Evolutionary conservation across 2,329 filamentous ascomycete species (phyloP).

Genomic region (Apiospora kogelbergensis): DNA sequence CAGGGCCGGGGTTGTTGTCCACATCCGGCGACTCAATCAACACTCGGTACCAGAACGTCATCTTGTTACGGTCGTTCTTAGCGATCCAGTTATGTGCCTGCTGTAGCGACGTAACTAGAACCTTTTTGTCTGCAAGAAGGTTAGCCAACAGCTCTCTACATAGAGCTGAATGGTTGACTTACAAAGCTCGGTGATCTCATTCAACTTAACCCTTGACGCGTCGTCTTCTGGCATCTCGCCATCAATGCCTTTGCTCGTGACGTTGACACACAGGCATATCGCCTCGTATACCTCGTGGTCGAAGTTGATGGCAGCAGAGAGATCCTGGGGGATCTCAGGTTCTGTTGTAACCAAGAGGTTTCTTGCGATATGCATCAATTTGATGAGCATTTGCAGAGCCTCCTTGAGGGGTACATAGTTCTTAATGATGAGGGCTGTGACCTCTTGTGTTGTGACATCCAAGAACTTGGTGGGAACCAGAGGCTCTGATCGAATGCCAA

Average conservation of each 20-base stretch:
- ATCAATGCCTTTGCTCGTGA: slow-evolving; percentile 67
- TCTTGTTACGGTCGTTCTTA: slow-evolving; percentile 68
- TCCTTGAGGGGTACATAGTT: slow-evolving; percentile 62
- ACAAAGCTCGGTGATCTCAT: slow-evolving; percentile 66
- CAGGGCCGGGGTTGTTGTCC: slow-evolving; percentile 48
- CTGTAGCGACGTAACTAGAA: slow-evolving; percentile 64
- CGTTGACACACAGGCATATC: slow-evolving; percentile 65
- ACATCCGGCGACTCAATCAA: slow-evolving; percentile 52
- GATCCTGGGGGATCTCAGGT: slow-evolving; percentile 64
- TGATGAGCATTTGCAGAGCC: slow-evolving; percentile 63
- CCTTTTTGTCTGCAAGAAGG: slow-evolving; percentile 55
- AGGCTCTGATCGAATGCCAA: slow-evolving; percentile 54
- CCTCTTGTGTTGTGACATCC: slow-evolving; percentile 60
- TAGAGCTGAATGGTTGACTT: slow-evolving; percentile 26
- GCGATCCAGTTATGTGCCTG: slow-evolving; percentile 70
- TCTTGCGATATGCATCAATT: slow-evolving; percentile 65
- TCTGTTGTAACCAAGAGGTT: slow-evolving; percentile 65
- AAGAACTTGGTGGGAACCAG: slow-evolving; percentile 51
- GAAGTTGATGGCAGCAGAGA: slow-evolving; percentile 63
- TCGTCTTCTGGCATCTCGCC: slow-evolving; percentile 61
- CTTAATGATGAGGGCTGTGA: slow-evolving; percentile 61
- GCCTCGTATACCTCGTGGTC: slow-evolving; percentile 67
- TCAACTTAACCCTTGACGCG: slow-evolving; percentile 53
- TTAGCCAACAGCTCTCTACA: slow-evolving; percentile 17
- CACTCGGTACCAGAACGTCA: slow-evolving; percentile 68